These are phyloP conservation scores for Saraca asoca DNA, from an alignment of 331 rosid genomes.

Conservation along the genomic window DNA sequence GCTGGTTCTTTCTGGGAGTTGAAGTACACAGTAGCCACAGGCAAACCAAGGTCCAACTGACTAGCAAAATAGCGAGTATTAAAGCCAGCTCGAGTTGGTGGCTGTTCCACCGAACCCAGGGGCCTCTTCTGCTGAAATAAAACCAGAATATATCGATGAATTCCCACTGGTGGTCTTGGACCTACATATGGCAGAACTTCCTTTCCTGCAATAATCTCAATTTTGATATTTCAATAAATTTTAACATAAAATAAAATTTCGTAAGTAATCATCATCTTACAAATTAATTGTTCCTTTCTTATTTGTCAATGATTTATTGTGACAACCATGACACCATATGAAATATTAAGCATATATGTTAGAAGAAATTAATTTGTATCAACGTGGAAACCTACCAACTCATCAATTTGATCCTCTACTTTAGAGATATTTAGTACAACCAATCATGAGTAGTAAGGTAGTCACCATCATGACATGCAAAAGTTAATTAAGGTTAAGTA, in stretches of 20 bases:
- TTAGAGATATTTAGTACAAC: neutral
- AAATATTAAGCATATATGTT: no score
- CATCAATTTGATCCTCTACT: neutral
- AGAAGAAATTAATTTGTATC: no score
- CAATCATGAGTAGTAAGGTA: neutral
- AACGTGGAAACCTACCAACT: neutral
- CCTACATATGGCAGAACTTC: slow-evolving; percentile 70
- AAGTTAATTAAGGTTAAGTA: slow-evolving; percentile 24
- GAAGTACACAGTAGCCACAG: slow-evolving; percentile 77
- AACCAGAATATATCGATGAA: slow-evolving; percentile 73
- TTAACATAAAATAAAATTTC: no score
- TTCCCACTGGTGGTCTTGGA: slow-evolving; percentile 81
- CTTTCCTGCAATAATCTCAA: slow-evolving; percentile 74
- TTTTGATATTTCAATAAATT: no score
- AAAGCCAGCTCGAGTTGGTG: slow-evolving; percentile 56
- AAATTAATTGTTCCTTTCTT: no score
- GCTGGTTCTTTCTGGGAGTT: slow-evolving; percentile 84
- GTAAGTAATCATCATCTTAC: no score
- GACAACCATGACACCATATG: no score
- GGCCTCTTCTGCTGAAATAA: slow-evolving; percentile 64
- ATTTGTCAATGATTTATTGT: no score
- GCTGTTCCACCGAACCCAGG: slow-evolving; percentile 61
- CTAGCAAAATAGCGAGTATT: slow-evolving; percentile 69
- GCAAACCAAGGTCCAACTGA: slow-evolving; percentile 63
- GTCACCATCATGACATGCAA: slow-evolving; percentile 33